phyloP scores from a whole-genome alignment of 208 protist species.

The Leishmania aethiopica region DNA sequence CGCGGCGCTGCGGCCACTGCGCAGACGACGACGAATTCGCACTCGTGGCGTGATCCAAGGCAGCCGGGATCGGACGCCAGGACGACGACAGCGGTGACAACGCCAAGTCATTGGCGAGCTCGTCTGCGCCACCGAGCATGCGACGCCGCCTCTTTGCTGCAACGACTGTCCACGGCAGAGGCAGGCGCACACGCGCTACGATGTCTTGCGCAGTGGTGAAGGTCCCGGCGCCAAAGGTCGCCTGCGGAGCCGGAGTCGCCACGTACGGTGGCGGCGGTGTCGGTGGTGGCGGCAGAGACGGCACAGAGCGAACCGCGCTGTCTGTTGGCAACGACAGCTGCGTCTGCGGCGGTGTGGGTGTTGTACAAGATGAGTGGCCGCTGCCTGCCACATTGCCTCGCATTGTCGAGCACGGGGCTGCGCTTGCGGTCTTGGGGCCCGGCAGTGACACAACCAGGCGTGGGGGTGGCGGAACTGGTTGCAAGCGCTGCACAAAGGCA shows the following conservation, averaged over 20 bases:
- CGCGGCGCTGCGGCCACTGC: neutral
- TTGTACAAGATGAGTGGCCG: neutral
- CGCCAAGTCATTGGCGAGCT: neutral
- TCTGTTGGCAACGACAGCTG: neutral
- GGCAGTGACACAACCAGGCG: neutral
- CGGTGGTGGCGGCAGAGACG: conserved; percentile 1
- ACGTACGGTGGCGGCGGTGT: conserved; percentile 25
- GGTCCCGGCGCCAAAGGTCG: conserved; percentile 12
- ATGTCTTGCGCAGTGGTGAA: conserved; percentile 18
- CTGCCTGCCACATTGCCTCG: neutral
- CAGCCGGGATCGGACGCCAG: neutral
- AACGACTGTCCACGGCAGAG: conserved; percentile 18
- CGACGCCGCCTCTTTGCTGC: conserved; percentile 10
- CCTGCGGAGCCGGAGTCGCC: conserved; percentile 1
- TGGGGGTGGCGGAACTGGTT: neutral
- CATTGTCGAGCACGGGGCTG: neutral
- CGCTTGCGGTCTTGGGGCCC: neutral
- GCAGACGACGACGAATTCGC: neutral
- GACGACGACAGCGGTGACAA: neutral
- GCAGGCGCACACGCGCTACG: conserved; percentile 20
- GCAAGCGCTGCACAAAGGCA: conserved; percentile 24
- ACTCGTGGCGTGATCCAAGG: neutral
- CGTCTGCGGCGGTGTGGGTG: neutral
- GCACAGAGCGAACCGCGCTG: neutral
- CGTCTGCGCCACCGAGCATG: neutral